phyloP scores from a whole-genome alignment of 495 filamentous ascomycete genomes.

The Talaromyces wortmannii region DNA sequence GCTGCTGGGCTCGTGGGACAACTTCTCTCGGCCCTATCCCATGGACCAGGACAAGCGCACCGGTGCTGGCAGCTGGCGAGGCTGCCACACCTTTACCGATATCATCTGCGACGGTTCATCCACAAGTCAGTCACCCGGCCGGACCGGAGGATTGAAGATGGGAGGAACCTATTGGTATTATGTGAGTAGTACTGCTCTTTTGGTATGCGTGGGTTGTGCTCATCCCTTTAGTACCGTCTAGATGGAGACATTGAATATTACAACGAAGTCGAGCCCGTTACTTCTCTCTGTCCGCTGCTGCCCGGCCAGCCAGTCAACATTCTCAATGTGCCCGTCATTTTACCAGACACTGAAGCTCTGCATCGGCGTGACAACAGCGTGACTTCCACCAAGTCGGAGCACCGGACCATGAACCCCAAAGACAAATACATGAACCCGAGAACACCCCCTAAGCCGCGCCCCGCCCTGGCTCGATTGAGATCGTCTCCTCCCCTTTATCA shows the following conservation, averaged over 20 bases:
- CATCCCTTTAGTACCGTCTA: constrained; percentile 58
- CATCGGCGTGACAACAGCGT: constrained; percentile 28
- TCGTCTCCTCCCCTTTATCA: constrained; percentile 49
- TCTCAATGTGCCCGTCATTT: constrained; percentile 68
- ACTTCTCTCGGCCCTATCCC: constrained; percentile 67
- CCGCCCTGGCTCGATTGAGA: constrained; percentile 36
- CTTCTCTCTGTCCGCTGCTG: constrained; percentile 75
- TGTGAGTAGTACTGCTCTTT: constrained; percentile 40
- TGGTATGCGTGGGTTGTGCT: constrained; percentile 1
- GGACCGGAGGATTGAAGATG: constrained; percentile 80
- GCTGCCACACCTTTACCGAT: constrained; percentile 76
- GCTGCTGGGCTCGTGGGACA: constrained; percentile 89
- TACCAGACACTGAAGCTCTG: constrained; percentile 33
- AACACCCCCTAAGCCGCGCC: constrained; percentile 46
- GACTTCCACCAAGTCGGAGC: constrained; percentile 34
- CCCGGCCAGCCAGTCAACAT: constrained; percentile 83
- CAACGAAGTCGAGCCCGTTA: constrained; percentile 62
- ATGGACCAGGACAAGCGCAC: constrained; percentile 72
- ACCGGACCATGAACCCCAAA: constrained; percentile 69
- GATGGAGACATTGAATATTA: constrained; percentile 68
- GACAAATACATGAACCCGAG: constrained; percentile 69
- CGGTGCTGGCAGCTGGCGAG: constrained; percentile 69
- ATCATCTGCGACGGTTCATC: constrained; percentile 75
- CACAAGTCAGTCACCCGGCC: constrained; percentile 41
- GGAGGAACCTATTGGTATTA: constrained; percentile 94